Conservation (phyloP, 352 stramenopile genomes). For the Globisporangium orthogonon region DNA sequence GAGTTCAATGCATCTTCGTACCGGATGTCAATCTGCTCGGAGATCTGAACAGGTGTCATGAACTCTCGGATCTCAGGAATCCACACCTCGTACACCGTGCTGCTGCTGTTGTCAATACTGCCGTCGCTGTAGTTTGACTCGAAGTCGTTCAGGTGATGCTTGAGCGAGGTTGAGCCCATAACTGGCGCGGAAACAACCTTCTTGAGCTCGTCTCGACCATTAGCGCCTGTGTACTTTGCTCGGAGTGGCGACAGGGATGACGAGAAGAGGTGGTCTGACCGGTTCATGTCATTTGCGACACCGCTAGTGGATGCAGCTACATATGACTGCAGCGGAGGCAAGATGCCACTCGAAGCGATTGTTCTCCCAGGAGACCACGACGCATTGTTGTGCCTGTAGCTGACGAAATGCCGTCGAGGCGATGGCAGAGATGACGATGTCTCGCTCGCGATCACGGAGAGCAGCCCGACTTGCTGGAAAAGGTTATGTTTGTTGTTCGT, state of each 20-base stretch:
- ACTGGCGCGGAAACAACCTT: background rate
- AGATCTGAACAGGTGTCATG: conserved; percentile 30
- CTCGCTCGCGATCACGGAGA: conserved; percentile 19
- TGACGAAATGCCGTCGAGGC: background rate
- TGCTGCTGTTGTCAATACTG: background rate
- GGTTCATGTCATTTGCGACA: background rate
- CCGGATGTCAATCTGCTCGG: conserved; percentile 22
- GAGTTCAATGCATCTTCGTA: background rate
- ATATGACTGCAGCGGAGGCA: background rate
- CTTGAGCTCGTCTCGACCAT: background rate
- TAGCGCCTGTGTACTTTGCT: conserved; percentile 1
- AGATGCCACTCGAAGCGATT: background rate
- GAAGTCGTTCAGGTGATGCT: background rate
- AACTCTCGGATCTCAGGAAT: conserved; percentile 17
- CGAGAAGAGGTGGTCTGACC: conserved; percentile 6
- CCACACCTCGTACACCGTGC: conserved; percentile 19
- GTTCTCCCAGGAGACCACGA: background rate
- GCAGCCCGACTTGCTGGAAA: conserved; percentile 47
- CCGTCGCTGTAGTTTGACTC: background rate
- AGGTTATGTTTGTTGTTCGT: conserved; percentile 32
- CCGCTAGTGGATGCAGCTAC: background rate
- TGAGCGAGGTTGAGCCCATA: background rate
- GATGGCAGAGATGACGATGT: background rate
- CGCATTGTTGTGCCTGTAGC: background rate
- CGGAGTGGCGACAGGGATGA: conserved; percentile 8